Evolutionary conservation across 2,329 filamentous ascomycete genomes (phyloP).

Genomic region (Gaeumannomyces tritici): DNA sequence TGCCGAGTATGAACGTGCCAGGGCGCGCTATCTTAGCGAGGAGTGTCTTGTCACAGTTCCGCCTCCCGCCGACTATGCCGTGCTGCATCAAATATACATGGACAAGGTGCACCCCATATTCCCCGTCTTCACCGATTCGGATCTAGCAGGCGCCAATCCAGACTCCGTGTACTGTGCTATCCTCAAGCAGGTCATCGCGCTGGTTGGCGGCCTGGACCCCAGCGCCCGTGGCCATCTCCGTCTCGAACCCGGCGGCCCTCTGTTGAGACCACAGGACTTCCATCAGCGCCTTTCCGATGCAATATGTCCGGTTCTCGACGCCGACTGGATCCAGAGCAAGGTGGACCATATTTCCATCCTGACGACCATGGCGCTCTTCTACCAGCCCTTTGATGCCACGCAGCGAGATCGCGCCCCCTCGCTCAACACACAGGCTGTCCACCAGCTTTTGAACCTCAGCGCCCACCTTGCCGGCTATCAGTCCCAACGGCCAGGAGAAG

Average conservation of each 20-base stretch:
- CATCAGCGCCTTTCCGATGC: conserved; percentile 37
- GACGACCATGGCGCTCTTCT: conserved; percentile 46
- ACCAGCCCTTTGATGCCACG: conserved; percentile 42
- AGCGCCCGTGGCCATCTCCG: conserved; percentile 26
- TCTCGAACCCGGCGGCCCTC: conserved; percentile 26
- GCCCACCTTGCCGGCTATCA: conserved; percentile 36
- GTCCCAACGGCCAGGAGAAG: conserved; percentile 23
- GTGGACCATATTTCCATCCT: conserved; percentile 45
- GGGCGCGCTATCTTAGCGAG: conserved; percentile 8
- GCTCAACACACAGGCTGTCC: conserved; percentile 41
- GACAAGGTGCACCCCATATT: conserved; percentile 46
- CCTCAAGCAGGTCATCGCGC: conserved; percentile 42
- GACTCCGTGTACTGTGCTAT: conserved; percentile 27
- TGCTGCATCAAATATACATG: conserved; percentile 34
- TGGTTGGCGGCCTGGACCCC: conserved; percentile 34
- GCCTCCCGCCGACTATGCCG: conserved; percentile 32
- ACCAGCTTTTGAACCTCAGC: conserved; percentile 47
- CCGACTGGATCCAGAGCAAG: conserved; percentile 43
- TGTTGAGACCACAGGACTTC: conserved; percentile 36
- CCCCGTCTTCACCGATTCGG: conserved; percentile 34
- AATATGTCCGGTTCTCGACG: conserved; percentile 38
- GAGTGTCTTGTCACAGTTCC: conserved; percentile 39
- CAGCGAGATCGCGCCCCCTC: conserved; percentile 39
- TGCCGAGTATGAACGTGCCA: conserved; percentile 9
- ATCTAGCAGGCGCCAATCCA: conserved; percentile 13